These are phyloP conservation scores for Phytophthora nicotianae DNA, from an alignment of 352 stramenopile genomes.

Conservation along the genomic window DNA sequence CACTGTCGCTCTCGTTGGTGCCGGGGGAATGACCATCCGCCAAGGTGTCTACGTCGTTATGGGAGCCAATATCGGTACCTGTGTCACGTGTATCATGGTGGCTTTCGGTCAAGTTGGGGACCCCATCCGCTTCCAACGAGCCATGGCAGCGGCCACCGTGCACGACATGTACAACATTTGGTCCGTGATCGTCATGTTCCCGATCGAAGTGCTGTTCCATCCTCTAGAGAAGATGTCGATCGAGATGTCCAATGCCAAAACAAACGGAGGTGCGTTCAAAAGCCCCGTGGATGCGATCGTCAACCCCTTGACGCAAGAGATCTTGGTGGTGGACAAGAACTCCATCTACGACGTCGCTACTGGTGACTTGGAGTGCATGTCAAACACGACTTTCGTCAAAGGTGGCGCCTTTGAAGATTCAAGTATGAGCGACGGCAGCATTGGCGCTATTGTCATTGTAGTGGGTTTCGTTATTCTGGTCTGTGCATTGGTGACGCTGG, in stretches of 20 bases:
- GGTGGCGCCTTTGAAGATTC: conserved; percentile 35
- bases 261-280: conserved; percentile 34
- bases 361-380: conserved; percentile 30
- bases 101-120: conserved; percentile 84
- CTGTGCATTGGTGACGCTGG: conserved; percentile 42
- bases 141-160: conserved; percentile 53
- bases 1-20: conserved; percentile 61
- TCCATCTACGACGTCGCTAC: conserved; percentile 38
- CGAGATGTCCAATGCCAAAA: conserved; percentile 37
- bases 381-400: conserved; percentile 37
- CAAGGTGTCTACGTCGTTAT: conserved; percentile 90
- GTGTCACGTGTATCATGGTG: conserved; percentile 90
- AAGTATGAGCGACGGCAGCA: conserved; percentile 35
- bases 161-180: conserved; percentile 90
- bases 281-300: conserved; percentile 47
- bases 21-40: conserved; percentile 65
- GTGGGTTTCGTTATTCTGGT: conserved; percentile 52
- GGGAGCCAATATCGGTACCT: conserved; percentile 89
- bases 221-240: conserved; percentile 59
- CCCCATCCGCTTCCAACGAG: conserved; percentile 58
- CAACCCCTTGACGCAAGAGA: conserved; percentile 32
- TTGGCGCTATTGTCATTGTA: conserved; percentile 44
- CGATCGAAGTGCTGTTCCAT: conserved; percentile 60
- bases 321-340: conserved; percentile 40
- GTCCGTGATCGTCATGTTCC: conserved; percentile 71